Evolutionary conservation across 2,329 filamentous ascomycete species (phyloP).

Genomic region (Rachicladosporium sp.): DNA sequence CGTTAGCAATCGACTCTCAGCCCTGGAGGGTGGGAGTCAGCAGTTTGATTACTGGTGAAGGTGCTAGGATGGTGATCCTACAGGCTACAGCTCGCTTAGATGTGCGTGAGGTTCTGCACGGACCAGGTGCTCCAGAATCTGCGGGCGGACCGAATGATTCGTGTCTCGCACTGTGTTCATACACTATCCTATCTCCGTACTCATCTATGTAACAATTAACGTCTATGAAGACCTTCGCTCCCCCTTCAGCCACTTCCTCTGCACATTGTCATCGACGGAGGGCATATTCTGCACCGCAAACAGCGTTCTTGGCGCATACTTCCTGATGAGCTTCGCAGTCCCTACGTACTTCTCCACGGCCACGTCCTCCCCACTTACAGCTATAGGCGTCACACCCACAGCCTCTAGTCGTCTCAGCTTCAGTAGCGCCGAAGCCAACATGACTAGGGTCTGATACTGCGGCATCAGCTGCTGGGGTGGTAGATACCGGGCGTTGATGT

Average conservation of each 20-base stretch:
- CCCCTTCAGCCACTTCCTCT: constrained; percentile 9
- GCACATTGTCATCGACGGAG: constrained; percentile 17
- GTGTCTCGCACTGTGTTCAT: no score
- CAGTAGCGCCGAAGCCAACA: constrained; percentile 27
- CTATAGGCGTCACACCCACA: constrained; percentile 9
- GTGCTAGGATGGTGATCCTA: no score
- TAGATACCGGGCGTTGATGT: constrained; percentile 20
- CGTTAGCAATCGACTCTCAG: no score
- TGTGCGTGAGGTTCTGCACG: no score
- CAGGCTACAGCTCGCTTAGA: no score
- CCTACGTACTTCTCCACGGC: constrained; percentile 18
- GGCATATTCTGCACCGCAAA: constrained; percentile 35
- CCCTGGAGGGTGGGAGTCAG: no score
- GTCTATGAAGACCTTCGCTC: background rate
- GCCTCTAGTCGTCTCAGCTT: constrained; percentile 25
- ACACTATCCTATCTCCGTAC: no score
- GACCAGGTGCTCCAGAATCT: no score
- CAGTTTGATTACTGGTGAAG: no score
- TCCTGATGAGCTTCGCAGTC: constrained; percentile 19
- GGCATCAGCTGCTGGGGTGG: constrained; percentile 22
- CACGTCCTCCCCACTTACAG: constrained; percentile 14
- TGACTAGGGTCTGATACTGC: constrained; percentile 32
- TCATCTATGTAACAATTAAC: no score
- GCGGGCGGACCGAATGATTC: no score
- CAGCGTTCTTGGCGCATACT: constrained; percentile 27